Evolutionary conservation across 148 eudicot species (phyloP).

Genomic region (Fagopyrum homotropicum): DNA sequence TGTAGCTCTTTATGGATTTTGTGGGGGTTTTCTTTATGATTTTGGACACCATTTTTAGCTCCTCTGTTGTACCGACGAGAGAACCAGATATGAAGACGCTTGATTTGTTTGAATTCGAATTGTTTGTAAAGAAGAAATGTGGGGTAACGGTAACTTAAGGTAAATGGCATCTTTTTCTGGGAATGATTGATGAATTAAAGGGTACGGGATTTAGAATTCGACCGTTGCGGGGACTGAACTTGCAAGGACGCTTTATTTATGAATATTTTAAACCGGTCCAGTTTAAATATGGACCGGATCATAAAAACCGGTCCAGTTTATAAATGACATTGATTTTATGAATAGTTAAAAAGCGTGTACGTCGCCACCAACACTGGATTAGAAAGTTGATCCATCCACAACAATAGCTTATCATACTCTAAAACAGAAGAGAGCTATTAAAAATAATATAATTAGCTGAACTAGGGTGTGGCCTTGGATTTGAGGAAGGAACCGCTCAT

Average conservation of each 20-base stretch:
- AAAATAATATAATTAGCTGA: no score
- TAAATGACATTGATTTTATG: no score
- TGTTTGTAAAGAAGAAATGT: neutral
- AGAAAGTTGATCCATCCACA: no score
- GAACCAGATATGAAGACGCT: no score
- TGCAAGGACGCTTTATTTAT: no score
- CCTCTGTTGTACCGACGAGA: neutral
- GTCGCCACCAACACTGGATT: no score
- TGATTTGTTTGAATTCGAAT: neutral
- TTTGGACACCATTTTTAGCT: constrained; percentile 58
- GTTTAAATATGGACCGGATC: no score
- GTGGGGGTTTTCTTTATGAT: constrained; percentile 38
- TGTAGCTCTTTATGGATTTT: constrained; percentile 35
- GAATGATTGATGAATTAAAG: neutral
- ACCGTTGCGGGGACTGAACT: neutral
- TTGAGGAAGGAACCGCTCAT: constrained; percentile 40
- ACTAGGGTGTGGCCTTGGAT: constrained; percentile 10
- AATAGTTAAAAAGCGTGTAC: no score
- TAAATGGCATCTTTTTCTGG: neutral
- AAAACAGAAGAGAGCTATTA: no score
- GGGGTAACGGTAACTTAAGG: neutral
- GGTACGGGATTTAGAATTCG: neutral
- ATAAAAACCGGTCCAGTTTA: no score
- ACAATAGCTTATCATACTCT: no score
- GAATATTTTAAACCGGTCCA: no score